Conservation (phyloP, 208 protist species). For the Trypanosomatidae sp. region DNA sequence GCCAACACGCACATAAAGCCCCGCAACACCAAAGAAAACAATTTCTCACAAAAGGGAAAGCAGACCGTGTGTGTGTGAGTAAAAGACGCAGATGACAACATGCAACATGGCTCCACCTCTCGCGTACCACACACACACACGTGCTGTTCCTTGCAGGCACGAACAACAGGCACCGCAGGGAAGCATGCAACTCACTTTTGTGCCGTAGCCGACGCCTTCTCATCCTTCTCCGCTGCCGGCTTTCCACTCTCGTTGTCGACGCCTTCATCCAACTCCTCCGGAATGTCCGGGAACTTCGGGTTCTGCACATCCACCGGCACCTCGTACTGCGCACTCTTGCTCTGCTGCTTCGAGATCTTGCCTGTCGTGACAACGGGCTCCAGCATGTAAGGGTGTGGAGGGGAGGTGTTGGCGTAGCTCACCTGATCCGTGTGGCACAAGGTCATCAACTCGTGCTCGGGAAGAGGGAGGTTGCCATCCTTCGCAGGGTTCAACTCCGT, state of each 20-base stretch:
- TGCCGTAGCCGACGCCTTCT: conserved; percentile 10
- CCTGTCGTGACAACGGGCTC: conserved; percentile 71
- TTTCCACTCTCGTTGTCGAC: conserved; percentile 4
- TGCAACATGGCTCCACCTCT: too few species aligned
- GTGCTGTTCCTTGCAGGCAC: background rate
- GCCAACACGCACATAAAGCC: too few species aligned
- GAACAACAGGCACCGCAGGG: background rate
- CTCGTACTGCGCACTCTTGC: conserved; percentile 46
- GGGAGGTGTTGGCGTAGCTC: conserved; percentile 66
- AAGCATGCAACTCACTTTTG: background rate
- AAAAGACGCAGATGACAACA: too few species aligned
- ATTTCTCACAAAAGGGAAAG: too few species aligned
- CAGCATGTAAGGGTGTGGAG: conserved; percentile 90
- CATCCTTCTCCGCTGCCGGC: background rate
- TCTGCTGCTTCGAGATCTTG: conserved; percentile 80
- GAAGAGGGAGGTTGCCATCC: conserved; percentile 67
- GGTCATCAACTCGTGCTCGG: conserved; percentile 53
- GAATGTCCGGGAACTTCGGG: conserved; percentile 88
- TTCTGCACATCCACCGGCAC: conserved; percentile 70
- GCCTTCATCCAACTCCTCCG: conserved; percentile 64
- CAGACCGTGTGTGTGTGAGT: too few species aligned
- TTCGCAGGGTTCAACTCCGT: conserved; percentile 88
- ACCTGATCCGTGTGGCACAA: conserved; percentile 68
- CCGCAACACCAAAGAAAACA: too few species aligned
- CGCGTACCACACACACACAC: too few species aligned